Evolutionary conservation across 2,329 filamentous ascomycete species (phyloP), one percentile per base, ranked within the genome.

Genomic region (Akanthomyces muscarius): DNA sequence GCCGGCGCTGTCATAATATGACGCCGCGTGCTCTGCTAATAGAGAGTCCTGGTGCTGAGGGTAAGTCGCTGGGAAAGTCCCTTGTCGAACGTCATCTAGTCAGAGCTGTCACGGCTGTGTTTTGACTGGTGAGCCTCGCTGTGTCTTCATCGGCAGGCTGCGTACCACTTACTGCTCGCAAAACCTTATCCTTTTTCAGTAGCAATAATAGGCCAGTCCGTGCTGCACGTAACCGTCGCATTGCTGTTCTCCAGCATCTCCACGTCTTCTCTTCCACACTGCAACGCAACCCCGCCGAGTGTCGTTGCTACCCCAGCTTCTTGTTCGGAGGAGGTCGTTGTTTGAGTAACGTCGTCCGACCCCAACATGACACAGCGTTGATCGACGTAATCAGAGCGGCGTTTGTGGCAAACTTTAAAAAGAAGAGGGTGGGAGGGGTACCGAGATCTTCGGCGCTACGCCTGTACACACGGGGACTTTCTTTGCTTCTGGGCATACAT

Each of bases 401-500:
- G 18, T 60, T 33, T 52, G 57, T 44, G 38, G 23, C 38, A 60
- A 60, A 33, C 47, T 38, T 44, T 25, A 36, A 45, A 45, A 45
- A 45, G 10, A 30, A 30, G 28, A 56, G 4, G 25, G 53, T 56
- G 53, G 41, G 41, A 51, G 56, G n/a, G n/a, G n/a, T 48, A 28
- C 42, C 56, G 30, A 41, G 56, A 59, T 59, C 56, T 41, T 59
- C 56, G 21, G 30, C 44, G 33, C 30, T 30, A 50, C 23, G 45
- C n/a, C 44, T 50, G 36, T 25, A 44, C 57, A 52, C 28, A 44
- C 18, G n/a, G 36, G 7, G 38, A 30, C 16, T 52, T 45, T 52
- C 33, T 41, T 59, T 59, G 30, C 44, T 41, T 48, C 33, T 59
- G 57, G 50, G 16, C 33, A 61, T 61, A 50, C 50, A 53, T 53